Evolutionary conservation across 108 stramenopile genomes (phyloP).

Genomic region (Schizochytrium sp.): DNA sequence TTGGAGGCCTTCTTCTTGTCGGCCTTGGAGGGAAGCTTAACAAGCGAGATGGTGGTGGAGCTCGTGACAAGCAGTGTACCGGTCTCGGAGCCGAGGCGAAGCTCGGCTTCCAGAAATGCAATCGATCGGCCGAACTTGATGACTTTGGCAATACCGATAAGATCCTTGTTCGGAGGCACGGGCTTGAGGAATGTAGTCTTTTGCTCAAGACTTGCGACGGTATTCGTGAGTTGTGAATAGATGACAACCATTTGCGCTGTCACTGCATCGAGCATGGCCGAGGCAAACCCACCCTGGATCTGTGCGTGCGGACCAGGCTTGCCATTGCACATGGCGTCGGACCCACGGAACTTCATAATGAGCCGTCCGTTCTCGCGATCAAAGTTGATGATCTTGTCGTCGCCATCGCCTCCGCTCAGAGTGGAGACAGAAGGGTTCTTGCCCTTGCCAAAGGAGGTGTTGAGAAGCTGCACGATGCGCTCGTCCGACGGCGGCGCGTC

Average conservation of each 20-base stretch:
- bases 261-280: slow-evolving; percentile 6
- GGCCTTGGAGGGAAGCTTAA: background rate
- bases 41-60: slow-evolving; percentile 16
- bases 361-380: background rate
- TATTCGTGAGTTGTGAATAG: background rate
- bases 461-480: background rate
- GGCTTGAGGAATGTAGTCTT: background rate
- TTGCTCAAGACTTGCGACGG: background rate
- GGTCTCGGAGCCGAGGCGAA: background rate
- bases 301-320: background rate
- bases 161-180: background rate
- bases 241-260: background rate
- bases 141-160: background rate
- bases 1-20: background rate
- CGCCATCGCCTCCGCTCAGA: background rate
- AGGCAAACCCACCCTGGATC: background rate
- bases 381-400: background rate
- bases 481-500: slow-evolving; percentile 1
- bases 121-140: background rate
- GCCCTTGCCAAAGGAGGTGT: background rate
- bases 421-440: background rate
- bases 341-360: background rate
- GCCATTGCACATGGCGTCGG: slow-evolving; percentile 11
- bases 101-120: background rate
- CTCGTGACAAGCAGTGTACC: background rate